A percentile compares a stretch with the other conserved stretches of the same genome.
phyloP scores from a whole-genome alignment of 768 basidiomycete genomes.

The Panaeolus cyanescens region DNA sequence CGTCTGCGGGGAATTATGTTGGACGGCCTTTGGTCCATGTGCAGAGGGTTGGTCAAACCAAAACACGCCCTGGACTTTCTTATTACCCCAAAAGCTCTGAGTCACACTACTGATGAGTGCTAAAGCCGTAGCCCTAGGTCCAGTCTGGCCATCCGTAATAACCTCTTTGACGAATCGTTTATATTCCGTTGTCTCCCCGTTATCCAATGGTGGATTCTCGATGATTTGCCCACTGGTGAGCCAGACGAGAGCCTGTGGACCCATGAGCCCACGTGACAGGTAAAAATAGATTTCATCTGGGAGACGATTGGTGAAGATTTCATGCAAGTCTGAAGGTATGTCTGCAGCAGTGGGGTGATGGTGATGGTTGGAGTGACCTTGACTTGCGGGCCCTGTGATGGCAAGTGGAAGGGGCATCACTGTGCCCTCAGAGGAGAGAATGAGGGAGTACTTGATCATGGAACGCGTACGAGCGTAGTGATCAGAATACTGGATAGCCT shows the following conservation, averaged over 20 bases:
- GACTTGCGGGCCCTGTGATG: slow-evolving; percentile 48
- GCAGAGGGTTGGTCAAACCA: slow-evolving; percentile 70
- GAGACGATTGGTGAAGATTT: slow-evolving; percentile 91
- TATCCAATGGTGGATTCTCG: slow-evolving; percentile 88
- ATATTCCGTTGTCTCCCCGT: slow-evolving; percentile 95
- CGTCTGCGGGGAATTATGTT: slow-evolving; percentile 78
- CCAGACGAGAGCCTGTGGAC: slow-evolving; percentile 93
- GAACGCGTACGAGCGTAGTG: slow-evolving; percentile 86
- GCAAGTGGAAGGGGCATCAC: slow-evolving; percentile 83
- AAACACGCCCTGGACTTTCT: slow-evolving; percentile 71
- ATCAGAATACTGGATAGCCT: slow-evolving; percentile 77
- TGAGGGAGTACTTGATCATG: slow-evolving; percentile 90
- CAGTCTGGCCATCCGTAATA: slow-evolving; percentile 92
- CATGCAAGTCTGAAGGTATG: slow-evolving; percentile 88
- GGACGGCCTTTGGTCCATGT: slow-evolving; percentile 56
- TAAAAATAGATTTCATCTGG: slow-evolving; percentile 98
- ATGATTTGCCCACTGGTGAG: slow-evolving; percentile 84
- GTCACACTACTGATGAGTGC: slow-evolving; percentile 83
- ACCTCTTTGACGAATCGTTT: slow-evolving; percentile 94
- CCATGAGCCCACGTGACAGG: slow-evolving; percentile 87
- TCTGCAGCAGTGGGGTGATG: slow-evolving; percentile 81
- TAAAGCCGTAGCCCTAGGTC: slow-evolving; percentile 88
- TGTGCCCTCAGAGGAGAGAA: slow-evolving; percentile 84
- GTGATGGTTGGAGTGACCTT: slow-evolving; percentile 57
- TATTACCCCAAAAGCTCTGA: slow-evolving; percentile 79